A percentile compares a stretch with the other conserved stretches of the same genome.
phyloP scores from a whole-genome alignment of 2,329 filamentous ascomycete species.

The Colletotrichum magnum region DNA sequence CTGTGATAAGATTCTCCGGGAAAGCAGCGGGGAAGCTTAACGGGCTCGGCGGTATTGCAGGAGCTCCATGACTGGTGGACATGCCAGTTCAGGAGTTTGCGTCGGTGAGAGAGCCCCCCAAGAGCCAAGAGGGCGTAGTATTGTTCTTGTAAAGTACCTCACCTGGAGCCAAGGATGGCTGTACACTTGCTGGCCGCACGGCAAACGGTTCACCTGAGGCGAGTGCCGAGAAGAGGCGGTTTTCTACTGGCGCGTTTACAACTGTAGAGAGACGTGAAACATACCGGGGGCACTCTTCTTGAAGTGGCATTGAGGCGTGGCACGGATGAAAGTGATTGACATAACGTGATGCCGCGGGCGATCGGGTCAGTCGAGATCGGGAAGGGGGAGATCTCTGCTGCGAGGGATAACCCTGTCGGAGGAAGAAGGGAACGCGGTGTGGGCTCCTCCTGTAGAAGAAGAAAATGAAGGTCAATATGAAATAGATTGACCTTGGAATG shows the following conservation, averaged over 20 bases:
- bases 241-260: background rate
- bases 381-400: conserved; percentile 4
- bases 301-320: background rate
- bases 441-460: background rate
- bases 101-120: background rate
- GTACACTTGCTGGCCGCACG: background rate
- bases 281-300: background rate
- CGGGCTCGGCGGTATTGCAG: background rate
- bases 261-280: background rate
- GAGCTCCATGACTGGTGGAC: background rate
- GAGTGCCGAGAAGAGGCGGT: background rate
- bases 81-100: background rate
- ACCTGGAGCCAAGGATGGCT: background rate
- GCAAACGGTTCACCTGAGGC: background rate
- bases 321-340: background rate
- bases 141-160: background rate
- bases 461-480: background rate
- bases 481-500: background rate
- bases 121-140: background rate
- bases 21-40: background rate
- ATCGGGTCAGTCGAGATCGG: conserved; percentile 21
- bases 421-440: background rate
- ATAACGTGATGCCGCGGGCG: conserved; percentile 1
- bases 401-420: background rate
- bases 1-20: background rate